Conservation (phyloP, 805 yeast genomes). For the Hanseniaspora pseudoguilliermondii region DNA sequence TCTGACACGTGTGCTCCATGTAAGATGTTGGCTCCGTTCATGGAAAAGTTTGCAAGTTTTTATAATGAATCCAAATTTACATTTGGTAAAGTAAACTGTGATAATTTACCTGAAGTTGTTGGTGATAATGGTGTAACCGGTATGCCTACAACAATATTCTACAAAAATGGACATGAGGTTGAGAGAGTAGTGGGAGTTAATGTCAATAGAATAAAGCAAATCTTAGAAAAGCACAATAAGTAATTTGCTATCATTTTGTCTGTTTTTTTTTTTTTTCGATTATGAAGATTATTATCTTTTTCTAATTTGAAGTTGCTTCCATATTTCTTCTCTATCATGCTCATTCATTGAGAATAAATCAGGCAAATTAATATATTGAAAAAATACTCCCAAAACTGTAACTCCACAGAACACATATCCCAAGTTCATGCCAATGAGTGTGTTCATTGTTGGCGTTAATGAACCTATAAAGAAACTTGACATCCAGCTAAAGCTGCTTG, state of each 20-base stretch:
- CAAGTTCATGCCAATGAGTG: conserved; percentile 46
- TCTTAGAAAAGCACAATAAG: not conserved
- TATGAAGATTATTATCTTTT: not conserved
- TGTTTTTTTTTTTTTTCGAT: too few species aligned
- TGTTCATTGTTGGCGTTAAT: conserved; percentile 54
- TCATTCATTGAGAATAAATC: conserved; percentile 37
- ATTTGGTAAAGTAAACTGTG: conserved; percentile 88
- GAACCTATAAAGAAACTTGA: conserved; percentile 53
- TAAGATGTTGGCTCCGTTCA: conserved; percentile 89
- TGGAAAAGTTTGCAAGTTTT: conserved; percentile 61
- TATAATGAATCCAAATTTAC: conserved; percentile 42
- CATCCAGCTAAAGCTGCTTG: conserved; percentile 54
- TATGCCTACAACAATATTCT: conserved; percentile 60
- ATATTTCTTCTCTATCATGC: conserved; percentile 1
- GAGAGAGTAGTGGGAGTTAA: conserved; percentile 63
- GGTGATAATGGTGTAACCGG: conserved; percentile 47
- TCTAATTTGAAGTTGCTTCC: not conserved
- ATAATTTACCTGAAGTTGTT: conserved; percentile 64
- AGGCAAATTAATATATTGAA: conserved; percentile 41
- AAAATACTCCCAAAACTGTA: conserved; percentile 36
- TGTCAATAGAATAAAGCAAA: conserved; percentile 29
- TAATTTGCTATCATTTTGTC: too few species aligned
- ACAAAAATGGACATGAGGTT: conserved; percentile 71
- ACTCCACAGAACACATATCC: conserved; percentile 50
- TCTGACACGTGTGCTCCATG: conserved; percentile 99